Evolutionary conservation across 2,329 filamentous ascomycete genomes (phyloP).

Genomic region (Emergomyces orientalis): DNA sequence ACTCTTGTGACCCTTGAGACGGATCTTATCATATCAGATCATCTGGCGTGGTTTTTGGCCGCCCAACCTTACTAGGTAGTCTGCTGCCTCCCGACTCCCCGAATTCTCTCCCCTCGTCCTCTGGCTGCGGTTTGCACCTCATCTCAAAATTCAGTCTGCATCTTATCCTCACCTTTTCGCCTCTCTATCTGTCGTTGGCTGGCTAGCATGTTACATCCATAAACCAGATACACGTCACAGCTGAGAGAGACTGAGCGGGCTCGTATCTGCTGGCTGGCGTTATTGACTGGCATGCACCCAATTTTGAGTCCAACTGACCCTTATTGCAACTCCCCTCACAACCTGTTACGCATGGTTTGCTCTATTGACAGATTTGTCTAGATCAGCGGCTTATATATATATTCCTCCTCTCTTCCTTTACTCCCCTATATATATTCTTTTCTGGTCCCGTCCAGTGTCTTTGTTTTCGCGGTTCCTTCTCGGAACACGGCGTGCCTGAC

Average conservation of each 20-base stretch:
- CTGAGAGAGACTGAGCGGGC: not conserved
- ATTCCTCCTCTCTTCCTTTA: not conserved
- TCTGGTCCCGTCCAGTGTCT: not conserved
- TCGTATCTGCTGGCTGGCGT: not conserved
- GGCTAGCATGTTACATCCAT: not conserved
- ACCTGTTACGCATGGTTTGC: not conserved
- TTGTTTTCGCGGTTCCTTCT: not conserved
- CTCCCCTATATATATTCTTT: not conserved
- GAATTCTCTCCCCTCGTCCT: not conserved
- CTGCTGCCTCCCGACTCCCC: not conserved
- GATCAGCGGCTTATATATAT: not conserved
- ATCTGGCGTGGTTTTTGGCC: conserved; percentile 2
- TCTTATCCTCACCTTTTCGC: not conserved
- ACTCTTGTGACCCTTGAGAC: not conserved
- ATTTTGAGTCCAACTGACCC: not conserved
- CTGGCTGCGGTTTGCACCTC: not conserved
- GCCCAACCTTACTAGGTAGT: not conserved
- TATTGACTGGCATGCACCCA: not conserved
- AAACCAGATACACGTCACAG: not conserved
- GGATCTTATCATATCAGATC: conserved; percentile 20
- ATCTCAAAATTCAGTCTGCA: not conserved
- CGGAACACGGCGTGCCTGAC: not conserved
- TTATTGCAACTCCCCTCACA: not conserved
- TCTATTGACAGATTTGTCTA: not conserved
- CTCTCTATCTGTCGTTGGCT: not conserved